Percentiles rank a stretch among this genome's conserved stretches.
Evolutionary conservation across 2,329 filamentous ascomycete genomes (phyloP).

Genomic region (Hypomyces rosellus): DNA sequence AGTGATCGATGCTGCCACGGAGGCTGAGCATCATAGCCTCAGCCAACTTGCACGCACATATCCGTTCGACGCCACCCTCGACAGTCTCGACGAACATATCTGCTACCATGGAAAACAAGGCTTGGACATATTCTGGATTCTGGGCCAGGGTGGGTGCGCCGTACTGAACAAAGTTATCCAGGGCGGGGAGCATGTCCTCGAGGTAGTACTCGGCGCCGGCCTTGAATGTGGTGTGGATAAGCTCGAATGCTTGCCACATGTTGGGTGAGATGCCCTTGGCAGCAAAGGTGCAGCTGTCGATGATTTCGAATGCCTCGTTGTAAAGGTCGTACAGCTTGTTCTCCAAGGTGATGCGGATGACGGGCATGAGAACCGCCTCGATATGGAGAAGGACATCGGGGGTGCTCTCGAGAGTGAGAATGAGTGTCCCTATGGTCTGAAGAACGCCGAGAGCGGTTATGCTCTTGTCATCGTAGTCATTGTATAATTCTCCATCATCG

Average conservation of each 20-base stretch:
- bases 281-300: constrained; percentile 97
- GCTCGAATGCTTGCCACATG: constrained; percentile 98
- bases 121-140: constrained; percentile 80
- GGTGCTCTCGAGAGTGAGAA: constrained; percentile 92
- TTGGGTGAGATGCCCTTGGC: constrained; percentile 91
- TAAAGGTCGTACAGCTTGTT: constrained; percentile 92
- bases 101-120: constrained; percentile 87
- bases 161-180: constrained; percentile 97
- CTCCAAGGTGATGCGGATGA: constrained; percentile 91
- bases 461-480: constrained; percentile 97
- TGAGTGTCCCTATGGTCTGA: constrained; percentile 95
- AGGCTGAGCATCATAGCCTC: constrained; percentile 97
- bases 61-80: constrained; percentile 86
- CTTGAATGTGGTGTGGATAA: constrained; percentile 96
- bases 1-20: constrained; percentile 79
- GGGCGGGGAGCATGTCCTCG: constrained; percentile 95
- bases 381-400: constrained; percentile 92
- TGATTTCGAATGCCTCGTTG: constrained; percentile 98
- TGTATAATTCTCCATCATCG: constrained; percentile 71
- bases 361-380: constrained; percentile 93
- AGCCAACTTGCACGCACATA: constrained; percentile 94
- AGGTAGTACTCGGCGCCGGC: constrained; percentile 93
- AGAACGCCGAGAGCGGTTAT: constrained; percentile 94
- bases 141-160: constrained; percentile 73
- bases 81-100: constrained; percentile 93